Evolutionary conservation across 208 protist genomes (phyloP), one percentile per base, ranked within the genome.

Genomic region (Leishmania tarentolae): DNA sequence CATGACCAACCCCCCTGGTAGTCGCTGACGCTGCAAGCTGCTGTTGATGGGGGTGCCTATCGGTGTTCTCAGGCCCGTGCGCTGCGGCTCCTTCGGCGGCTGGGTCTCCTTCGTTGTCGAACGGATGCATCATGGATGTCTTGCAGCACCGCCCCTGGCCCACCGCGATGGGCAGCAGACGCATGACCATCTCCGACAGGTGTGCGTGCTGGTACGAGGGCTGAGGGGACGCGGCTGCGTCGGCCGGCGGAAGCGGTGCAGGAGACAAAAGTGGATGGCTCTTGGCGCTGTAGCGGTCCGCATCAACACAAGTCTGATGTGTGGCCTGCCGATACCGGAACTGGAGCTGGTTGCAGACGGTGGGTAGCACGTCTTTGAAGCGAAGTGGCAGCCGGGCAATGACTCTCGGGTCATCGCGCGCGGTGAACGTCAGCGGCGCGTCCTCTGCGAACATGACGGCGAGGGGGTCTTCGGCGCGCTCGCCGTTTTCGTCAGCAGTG

Each of bases 361-460:
- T 72, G 7, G 78, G 66, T 5, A 86, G 72, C 37, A 82, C 40
- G 11, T 86, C 82, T 21, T 63, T 42, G 56, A 86, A 82, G 73
- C 40, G 56, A 3, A 86, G 74, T 6, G 82, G 82, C 52, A 86
- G 35, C 11, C 78, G 82, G 2, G 74, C 82, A 37, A 86, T 69
- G 61, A 86, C 78, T 13, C 44, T 59, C 5, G 78, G 78, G 31
- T 86, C 66, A 28, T 86, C 82, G 42, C 82, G 78, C 5, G 82
- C 82, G 9, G 82, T 86, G 74, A 86, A 66, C 24, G 76, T 82
- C 24, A 86, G 77, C 40, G 82, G 78, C 7, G 82, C 82, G 42
- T 86, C 82, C 13, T 37, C n/a, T 8, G 72, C 77, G 11, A 82
- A 47, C 15, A 74, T 78, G 6, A 74, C 53, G 11, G 63, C 78